A percentile compares a stretch with the other conserved stretches of the same genome.
Evolutionary conservation across 495 filamentous ascomycete species (phyloP).

Genomic region (Tuber calosporum): DNA sequence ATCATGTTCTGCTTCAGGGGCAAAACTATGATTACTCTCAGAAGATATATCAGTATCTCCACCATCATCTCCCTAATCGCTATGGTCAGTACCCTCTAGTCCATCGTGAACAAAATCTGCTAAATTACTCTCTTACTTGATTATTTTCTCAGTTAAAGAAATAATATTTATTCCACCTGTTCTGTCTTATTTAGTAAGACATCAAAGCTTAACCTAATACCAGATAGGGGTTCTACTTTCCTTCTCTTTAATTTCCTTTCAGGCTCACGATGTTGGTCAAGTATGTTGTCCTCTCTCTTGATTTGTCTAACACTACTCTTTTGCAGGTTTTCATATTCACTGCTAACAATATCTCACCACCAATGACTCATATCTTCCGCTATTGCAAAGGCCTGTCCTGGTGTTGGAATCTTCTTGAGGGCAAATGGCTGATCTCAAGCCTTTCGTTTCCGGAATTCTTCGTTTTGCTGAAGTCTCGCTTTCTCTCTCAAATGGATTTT

Average conservation of each 20-base stretch:
- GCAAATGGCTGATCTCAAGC: background rate
- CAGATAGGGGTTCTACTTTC: too few species aligned
- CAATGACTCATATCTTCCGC: background rate
- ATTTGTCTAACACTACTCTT: too few species aligned
- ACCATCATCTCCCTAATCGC: background rate
- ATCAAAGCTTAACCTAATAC: too few species aligned
- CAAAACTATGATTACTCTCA: background rate
- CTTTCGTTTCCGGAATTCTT: background rate
- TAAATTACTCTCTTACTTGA: background rate
- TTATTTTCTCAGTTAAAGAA: too few species aligned
- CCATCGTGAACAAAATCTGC: background rate
- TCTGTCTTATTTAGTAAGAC: too few species aligned
- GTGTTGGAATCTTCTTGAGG: background rate
- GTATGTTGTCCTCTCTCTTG: too few species aligned
- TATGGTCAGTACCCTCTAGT: background rate
- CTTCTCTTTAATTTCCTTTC: too few species aligned
- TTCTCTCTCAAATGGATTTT: background rate
- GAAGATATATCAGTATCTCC: background rate
- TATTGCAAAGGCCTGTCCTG: slow-evolving; percentile 10
- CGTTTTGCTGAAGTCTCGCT: slow-evolving; percentile 3
- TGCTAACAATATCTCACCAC: slow-evolving; percentile 4
- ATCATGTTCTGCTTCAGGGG: background rate
- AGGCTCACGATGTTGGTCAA: too few species aligned
- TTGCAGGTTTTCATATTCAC: too few species aligned
- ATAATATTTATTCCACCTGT: too few species aligned